phyloP scores from a whole-genome alignment of 169 alveolate species.

The Eimeria praecox region DNA sequence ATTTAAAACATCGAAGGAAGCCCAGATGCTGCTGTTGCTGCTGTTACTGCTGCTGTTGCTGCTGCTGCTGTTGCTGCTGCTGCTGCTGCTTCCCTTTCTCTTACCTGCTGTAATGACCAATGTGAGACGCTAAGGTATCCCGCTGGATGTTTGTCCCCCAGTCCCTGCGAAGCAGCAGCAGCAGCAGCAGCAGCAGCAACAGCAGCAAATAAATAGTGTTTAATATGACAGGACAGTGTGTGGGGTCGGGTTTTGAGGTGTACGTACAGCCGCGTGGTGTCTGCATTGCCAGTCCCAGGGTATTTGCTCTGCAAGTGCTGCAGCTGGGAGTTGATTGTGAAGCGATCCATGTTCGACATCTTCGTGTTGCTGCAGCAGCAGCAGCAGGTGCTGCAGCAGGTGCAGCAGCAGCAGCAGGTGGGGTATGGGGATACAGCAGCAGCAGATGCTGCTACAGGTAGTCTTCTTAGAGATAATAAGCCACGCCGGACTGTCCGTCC shows the following conservation, averaged over 20 bases:
- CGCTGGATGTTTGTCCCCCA: constrained; percentile 95
- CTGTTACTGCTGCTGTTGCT: neutral
- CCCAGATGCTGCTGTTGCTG: neutral
- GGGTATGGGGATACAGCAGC: neutral
- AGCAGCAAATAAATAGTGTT: neutral
- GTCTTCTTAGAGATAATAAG: neutral
- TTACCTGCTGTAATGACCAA: constrained; percentile 93
- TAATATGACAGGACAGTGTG: neutral
- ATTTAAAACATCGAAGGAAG: no score
- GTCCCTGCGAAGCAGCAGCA: constrained; percentile 89
- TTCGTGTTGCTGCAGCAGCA: constrained; percentile 46
- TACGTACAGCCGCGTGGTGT: constrained; percentile 94
- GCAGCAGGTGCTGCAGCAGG: constrained; percentile 60
- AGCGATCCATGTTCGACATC: constrained; percentile 92
- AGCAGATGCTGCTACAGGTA: constrained; percentile 43
- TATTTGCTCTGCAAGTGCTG: constrained; percentile 97
- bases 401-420: constrained; percentile 19
- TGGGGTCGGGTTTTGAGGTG: neutral
- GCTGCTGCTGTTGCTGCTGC: neutral
- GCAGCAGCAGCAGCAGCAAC: constrained; percentile 5
- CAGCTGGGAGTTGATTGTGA: constrained; percentile 94
- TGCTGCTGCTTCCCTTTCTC: neutral
- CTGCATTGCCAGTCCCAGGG: constrained; percentile 97
- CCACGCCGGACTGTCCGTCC: neutral
- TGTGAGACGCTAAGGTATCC: constrained; percentile 95